A percentile compares a stretch with the other conserved stretches of the same genome.
Evolutionary conservation across 768 basidiomycete species (phyloP).

Genomic region (Trametes sanguinea): DNA sequence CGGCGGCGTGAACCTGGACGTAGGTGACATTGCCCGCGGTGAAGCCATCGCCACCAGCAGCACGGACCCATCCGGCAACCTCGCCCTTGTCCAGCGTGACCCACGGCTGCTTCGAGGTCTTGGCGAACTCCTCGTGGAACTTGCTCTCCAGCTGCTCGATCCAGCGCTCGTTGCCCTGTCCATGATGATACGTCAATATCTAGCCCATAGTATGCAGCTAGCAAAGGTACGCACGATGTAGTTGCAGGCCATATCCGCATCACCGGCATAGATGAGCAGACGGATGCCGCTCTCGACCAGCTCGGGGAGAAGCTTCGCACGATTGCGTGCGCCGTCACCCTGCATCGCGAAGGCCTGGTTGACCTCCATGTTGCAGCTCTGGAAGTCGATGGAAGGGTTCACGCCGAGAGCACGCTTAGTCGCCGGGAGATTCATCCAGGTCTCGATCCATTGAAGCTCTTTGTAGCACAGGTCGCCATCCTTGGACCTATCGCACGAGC

Average conservation of each 20-base stretch:
- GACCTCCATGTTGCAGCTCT: conserved; percentile 76
- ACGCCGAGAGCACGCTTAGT: conserved; percentile 83
- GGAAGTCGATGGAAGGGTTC: conserved; percentile 56
- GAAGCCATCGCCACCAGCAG: conserved; percentile 62
- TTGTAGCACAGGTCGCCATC: conserved; percentile 77
- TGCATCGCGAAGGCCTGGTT: conserved; percentile 79
- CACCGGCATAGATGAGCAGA: conserved; percentile 87
- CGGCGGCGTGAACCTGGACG: conserved; percentile 76
- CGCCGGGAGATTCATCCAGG: conserved; percentile 78
- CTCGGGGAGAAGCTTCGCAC: conserved; percentile 74
- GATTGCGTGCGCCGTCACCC: conserved; percentile 88
- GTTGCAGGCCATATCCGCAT: conserved; percentile 92
- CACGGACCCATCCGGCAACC: conserved; percentile 67
- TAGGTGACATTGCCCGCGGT: conserved; percentile 86
- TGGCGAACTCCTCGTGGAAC: conserved; percentile 63
- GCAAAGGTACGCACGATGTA: conserved; percentile 51
- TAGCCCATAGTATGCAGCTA: too few relatives aligned
- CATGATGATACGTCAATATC: too few relatives aligned
- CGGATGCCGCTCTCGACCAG: conserved; percentile 82
- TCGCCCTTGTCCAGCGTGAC: conserved; percentile 51
- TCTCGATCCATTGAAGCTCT: conserved; percentile 86
- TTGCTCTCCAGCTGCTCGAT: conserved; percentile 59
- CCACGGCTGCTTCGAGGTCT: conserved; percentile 56
- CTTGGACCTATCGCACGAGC: conserved; percentile 50
- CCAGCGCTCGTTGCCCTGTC: conserved; percentile 78